phyloP scores from a whole-genome alignment of 148 eudicot species.

The Linanthus parryae region DNA sequence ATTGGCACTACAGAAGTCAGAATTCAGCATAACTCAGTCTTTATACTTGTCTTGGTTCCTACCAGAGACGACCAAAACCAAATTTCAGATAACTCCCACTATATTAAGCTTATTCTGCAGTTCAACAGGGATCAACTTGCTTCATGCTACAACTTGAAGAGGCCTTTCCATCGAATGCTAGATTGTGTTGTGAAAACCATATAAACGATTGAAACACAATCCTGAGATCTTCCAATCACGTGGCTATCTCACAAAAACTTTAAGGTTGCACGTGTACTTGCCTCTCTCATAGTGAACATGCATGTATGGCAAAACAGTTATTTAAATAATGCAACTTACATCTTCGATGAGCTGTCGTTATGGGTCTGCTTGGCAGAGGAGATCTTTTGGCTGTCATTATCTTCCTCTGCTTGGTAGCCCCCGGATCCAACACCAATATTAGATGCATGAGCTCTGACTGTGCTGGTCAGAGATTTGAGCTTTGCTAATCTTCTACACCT shows the following conservation, averaged over 20 bases:
- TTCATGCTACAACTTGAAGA: no score
- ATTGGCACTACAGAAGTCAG: no score
- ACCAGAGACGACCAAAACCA: background rate
- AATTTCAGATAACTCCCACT: background rate
- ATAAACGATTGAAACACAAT: no score
- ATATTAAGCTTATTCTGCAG: background rate
- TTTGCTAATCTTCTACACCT: constrained; percentile 33
- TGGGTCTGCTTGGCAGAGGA: constrained; percentile 22
- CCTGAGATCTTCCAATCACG: no score
- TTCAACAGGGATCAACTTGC: background rate
- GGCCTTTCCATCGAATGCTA: no score
- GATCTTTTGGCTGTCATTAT: constrained; percentile 29
- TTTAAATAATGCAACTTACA: constrained; percentile 45
- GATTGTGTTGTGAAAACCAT: no score
- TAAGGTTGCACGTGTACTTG: no score
- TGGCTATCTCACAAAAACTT: no score
- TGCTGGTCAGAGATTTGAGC: constrained; percentile 18
- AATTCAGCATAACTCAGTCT: no score
- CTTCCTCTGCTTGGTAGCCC: constrained; percentile 29
- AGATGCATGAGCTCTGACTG: constrained; percentile 49
- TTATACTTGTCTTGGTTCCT: background rate
- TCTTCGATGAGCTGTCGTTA: constrained; percentile 34
- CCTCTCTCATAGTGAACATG: no score
- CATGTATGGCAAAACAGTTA: no score
- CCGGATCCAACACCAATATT: constrained; percentile 72